These are phyloP conservation scores for Aspergillus viridinutans DNA, from an alignment of 2,329 filamentous ascomycete genomes.

Conservation along the genomic window DNA sequence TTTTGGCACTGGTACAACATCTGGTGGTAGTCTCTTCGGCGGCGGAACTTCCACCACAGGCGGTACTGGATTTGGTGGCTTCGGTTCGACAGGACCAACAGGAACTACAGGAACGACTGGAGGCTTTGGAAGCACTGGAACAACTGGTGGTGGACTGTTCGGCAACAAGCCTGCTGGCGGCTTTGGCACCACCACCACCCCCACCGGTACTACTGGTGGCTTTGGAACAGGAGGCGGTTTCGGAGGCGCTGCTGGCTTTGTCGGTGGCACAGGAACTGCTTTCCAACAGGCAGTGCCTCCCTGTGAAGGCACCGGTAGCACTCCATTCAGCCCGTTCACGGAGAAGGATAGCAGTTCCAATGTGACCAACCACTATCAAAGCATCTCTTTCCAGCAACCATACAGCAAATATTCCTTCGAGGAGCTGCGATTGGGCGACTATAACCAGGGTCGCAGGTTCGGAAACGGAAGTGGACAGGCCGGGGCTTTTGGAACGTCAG, in stretches of 20 bases:
- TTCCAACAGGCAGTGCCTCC: constrained; percentile 38
- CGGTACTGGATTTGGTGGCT: constrained; percentile 23
- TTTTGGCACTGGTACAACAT: constrained; percentile 27
- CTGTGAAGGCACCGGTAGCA: constrained; percentile 43
- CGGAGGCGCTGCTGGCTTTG: constrained; percentile 26
- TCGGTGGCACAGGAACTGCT: constrained; percentile 39
- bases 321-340: constrained; percentile 42
- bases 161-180: constrained; percentile 13
- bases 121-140: constrained; percentile 21
- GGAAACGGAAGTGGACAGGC: constrained; percentile 77
- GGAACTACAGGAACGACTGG: constrained; percentile 26
- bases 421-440: constrained; percentile 76
- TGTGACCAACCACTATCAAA: constrained; percentile 45
- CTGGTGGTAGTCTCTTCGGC: constrained; percentile 27
- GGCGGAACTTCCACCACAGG: constrained; percentile 17
- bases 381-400: constrained; percentile 45
- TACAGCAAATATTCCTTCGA: constrained; percentile 84
- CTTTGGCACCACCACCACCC: constrained; percentile 12
- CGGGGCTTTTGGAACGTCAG: constrained; percentile 73
- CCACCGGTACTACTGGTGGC: constrained; percentile 12
- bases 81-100: constrained; percentile 14
- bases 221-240: constrained; percentile 31
- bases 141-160: constrained; percentile 12
- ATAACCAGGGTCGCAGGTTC: constrained; percentile 76
- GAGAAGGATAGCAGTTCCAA: constrained; percentile 43